Base-by-base conservation (phyloP, 1,284 basidiomycete genomes). In the Lignosus rhinocerotis region DNA sequence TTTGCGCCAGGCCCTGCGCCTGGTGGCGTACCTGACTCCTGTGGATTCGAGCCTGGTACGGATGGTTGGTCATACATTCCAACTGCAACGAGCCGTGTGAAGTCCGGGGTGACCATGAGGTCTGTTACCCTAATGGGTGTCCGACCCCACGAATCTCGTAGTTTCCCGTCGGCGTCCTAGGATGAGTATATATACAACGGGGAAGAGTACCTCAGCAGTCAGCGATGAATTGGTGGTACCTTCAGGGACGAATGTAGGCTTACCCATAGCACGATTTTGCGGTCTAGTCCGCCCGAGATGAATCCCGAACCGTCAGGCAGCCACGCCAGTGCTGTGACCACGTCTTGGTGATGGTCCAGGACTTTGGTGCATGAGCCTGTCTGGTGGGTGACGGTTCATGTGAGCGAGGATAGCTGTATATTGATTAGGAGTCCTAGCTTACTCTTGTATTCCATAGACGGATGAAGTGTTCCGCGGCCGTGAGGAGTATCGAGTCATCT, bases 361-460 rank as follows among this genome's bases (percentile, higher is more conserved):
- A 82, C 82, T 46, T 84, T 80, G 41, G 88, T 76, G 67, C 84
- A 85, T 47, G 80, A 70, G 19, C 92, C 92, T 44, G 86, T 88
- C 92, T 94, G 30, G 30, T n/a, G 51, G 33, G 41, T 10, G 21
- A 14, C 21, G 43, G 17, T 19, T 55, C 42, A 36, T 42, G 50
- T 55, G 34, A 58, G 51, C 47, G 46, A 16, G 14, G 4, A 21
- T 7, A 10, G 14, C 1, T 19, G 9, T 3, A 12, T 7, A 6
- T 19, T 11, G 0, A 48, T 44, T 19, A 32, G 7, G n/a, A 3
- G 6, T 1, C n/a, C 12, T n/a, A 16, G 73, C 77, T 62, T 65
- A 94, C 94, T 82, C 87, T 85, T 44, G 86, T 80, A 72, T 96
- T 88, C 94, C 94, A 98, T 68, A 97, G 78, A 73, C 90, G 88